Evolutionary conservation across 2,329 filamentous ascomycete species (phyloP).

Genomic region (Macrophomina pseudophaseolina): DNA sequence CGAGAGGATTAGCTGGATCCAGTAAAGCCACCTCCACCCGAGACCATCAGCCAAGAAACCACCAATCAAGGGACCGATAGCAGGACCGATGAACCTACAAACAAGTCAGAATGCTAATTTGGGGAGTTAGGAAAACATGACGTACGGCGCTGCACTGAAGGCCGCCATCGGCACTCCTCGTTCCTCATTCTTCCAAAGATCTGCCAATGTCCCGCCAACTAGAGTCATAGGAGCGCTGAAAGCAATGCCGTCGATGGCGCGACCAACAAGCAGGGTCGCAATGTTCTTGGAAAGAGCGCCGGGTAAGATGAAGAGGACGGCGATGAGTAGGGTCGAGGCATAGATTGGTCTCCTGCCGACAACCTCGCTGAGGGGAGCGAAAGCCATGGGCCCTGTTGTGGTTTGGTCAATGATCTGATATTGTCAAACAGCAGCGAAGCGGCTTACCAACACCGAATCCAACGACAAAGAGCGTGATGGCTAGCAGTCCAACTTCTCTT

Average conservation of each 20-base stretch:
- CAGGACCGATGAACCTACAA: conserved; percentile 73
- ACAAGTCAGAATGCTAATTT: not conserved
- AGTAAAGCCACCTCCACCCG: conserved; percentile 86
- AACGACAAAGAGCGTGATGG: conserved; percentile 77
- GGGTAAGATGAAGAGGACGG: conserved; percentile 80
- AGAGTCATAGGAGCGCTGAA: conserved; percentile 88
- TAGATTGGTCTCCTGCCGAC: conserved; percentile 76
- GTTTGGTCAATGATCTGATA: not conserved
- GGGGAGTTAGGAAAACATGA: not conserved
- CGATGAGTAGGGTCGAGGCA: conserved; percentile 68
- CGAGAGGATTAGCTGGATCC: conserved; percentile 80
- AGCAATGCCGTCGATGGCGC: conserved; percentile 79
- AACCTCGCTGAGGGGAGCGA: conserved; percentile 79
- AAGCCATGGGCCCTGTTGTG: conserved; percentile 70
- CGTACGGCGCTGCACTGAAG: conserved; percentile 74
- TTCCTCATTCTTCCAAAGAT: conserved; percentile 85
- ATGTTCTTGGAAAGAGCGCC: conserved; percentile 80
- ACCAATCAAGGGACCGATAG: conserved; percentile 68
- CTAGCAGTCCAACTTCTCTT: conserved; percentile 73
- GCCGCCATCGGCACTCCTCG: conserved; percentile 86
- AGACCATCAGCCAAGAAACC: conserved; percentile 73
- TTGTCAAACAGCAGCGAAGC: not conserved
- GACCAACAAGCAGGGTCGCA: conserved; percentile 74
- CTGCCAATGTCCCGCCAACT: conserved; percentile 80
- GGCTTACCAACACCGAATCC: conserved; percentile 74